Percentiles rank a stretch among this genome's conserved stretches.
Conservation (phyloP, 1,139 yeast species). For the Kurtzmaniella quercitrusa region DNA sequence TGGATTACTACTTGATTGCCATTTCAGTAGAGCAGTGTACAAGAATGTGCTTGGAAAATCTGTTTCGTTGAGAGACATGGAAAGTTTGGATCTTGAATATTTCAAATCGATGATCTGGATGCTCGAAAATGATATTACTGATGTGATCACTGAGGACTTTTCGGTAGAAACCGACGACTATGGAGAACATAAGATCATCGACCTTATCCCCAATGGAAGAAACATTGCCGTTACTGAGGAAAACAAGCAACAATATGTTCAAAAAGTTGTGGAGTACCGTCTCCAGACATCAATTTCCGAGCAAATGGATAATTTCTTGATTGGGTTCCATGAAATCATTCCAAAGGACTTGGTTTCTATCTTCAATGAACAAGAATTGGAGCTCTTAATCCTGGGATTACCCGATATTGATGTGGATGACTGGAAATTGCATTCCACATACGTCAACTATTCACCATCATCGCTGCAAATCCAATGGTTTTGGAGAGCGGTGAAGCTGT, state of each 20-base stretch:
- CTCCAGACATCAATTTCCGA: slow-evolving; percentile 79
- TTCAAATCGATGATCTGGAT: slow-evolving; percentile 94
- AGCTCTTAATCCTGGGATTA: slow-evolving; percentile 85
- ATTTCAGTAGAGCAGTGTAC: slow-evolving; percentile 93
- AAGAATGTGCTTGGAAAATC: slow-evolving; percentile 77
- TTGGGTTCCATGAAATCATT: slow-evolving; percentile 88
- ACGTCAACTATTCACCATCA: slow-evolving; percentile 78
- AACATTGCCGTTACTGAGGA: slow-evolving; percentile 84
- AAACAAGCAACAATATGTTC: slow-evolving; percentile 88
- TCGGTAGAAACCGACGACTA: slow-evolving; percentile 92
- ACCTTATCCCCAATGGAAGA: slow-evolving; percentile 78
- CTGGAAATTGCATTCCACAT: slow-evolving; percentile 85
- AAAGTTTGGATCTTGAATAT: slow-evolving; percentile 86
- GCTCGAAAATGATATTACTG: slow-evolving; percentile 94
- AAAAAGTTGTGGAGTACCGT: slow-evolving; percentile 80
- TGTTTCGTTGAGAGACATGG: slow-evolving; percentile 91
- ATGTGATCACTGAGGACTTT: slow-evolving; percentile 92
- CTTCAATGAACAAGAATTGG: slow-evolving; percentile 94
- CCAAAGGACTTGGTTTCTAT: slow-evolving; percentile 83
- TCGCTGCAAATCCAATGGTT: slow-evolving; percentile 94
- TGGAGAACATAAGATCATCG: slow-evolving; percentile 81
- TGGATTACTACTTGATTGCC: slow-evolving; percentile 84
- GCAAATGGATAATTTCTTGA: slow-evolving; percentile 81
- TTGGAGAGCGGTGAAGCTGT: slow-evolving; percentile 96
- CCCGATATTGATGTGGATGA: slow-evolving; percentile 96